Conservation (phyloP, 2,329 filamentous ascomycete genomes). For the Ophidiomyces ophidiicola region DNA sequence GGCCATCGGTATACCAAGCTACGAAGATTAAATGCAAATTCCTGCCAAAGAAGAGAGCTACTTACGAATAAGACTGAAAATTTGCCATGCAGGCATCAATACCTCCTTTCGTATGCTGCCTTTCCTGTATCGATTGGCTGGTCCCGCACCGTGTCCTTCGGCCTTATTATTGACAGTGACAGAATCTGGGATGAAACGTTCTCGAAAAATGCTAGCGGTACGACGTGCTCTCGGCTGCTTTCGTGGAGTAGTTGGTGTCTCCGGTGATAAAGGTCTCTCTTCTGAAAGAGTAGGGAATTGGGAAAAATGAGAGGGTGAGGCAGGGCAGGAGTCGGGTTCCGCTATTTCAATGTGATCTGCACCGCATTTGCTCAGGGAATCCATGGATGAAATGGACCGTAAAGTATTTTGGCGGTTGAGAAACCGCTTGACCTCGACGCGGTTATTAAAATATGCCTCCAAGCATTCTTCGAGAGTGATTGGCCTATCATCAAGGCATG, state of each 20-base stretch:
- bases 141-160: neutral
- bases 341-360: slow-evolving; percentile 33
- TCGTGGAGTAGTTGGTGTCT: slow-evolving; percentile 19
- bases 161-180: slow-evolving; percentile 27
- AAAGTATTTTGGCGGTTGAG: slow-evolving; percentile 50
- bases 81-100: slow-evolving; percentile 93
- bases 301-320: slow-evolving; percentile 15
- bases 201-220: slow-evolving; percentile 33
- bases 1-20: slow-evolving; percentile 76
- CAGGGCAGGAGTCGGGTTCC: slow-evolving; percentile 29
- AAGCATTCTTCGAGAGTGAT: slow-evolving; percentile 82
- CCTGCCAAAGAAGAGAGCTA: slow-evolving; percentile 17
- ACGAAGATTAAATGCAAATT: slow-evolving; percentile 23
- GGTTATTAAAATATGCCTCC: slow-evolving; percentile 89
- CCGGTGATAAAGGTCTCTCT: slow-evolving; percentile 21
- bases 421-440: slow-evolving; percentile 76
- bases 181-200: slow-evolving; percentile 32
- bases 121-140: slow-evolving; percentile 9
- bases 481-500: slow-evolving; percentile 47
- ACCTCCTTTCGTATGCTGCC: slow-evolving; percentile 57
- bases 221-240: slow-evolving; percentile 7
- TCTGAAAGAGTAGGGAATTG: slow-evolving; percentile 17
- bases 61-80: slow-evolving; percentile 84
- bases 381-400: slow-evolving; percentile 32
- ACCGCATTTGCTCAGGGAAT: slow-evolving; percentile 28